Conservation (phyloP, 805 yeast genomes). For the Spathaspora arborariae region DNA sequence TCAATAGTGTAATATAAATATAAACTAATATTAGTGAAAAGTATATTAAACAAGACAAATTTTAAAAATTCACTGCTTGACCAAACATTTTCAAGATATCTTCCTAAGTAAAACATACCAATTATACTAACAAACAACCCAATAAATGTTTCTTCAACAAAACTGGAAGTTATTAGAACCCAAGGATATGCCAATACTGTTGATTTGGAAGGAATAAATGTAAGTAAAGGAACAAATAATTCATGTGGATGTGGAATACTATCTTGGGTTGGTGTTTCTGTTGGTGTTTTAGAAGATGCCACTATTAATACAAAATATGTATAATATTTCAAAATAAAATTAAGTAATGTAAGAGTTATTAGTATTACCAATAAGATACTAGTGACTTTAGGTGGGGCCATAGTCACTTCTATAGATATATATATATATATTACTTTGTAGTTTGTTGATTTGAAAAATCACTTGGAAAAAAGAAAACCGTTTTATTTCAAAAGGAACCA, state of each 20-base stretch:
- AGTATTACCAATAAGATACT: constrained; percentile 32
- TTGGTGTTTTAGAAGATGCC: constrained; percentile 22
- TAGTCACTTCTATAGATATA: constrained; percentile 5
- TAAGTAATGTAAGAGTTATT: constrained; percentile 26
- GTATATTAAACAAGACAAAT: constrained; percentile 39
- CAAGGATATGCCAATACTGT: constrained; percentile 43
- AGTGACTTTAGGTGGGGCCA: constrained; percentile 33
- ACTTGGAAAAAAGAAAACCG: neutral
- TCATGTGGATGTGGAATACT: constrained; percentile 45
- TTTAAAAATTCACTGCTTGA: constrained; percentile 48
- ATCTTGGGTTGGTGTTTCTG: neutral
- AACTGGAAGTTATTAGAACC: constrained; percentile 45
- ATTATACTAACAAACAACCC: constrained; percentile 34
- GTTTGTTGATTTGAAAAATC: neutral
- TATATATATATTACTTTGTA: neutral
- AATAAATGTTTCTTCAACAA: constrained; percentile 43
- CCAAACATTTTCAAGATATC: constrained; percentile 67
- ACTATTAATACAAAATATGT: constrained; percentile 34
- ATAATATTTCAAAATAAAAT: constrained; percentile 33
- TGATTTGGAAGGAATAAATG: constrained; percentile 44
- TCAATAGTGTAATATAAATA: constrained; percentile 22
- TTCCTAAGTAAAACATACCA: constrained; percentile 50
- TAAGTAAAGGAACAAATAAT: constrained; percentile 46
- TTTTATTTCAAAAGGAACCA: neutral
- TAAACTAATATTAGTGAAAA: constrained; percentile 32